Evolutionary conservation across 179 eudicot species (phyloP), one percentile per base, ranked within the genome.

Genomic region (Silene noctiflora): DNA sequence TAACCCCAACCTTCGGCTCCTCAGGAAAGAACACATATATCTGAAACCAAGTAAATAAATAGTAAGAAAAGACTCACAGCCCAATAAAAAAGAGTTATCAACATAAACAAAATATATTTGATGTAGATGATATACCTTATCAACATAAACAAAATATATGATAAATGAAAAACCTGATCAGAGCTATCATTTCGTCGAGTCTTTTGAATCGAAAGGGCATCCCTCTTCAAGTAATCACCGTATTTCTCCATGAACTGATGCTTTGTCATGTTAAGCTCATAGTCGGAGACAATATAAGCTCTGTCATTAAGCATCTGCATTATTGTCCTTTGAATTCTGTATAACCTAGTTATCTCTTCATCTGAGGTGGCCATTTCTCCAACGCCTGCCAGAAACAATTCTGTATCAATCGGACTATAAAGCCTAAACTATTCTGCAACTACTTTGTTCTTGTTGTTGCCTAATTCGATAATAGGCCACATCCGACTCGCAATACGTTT

Each of bases 11-110:
- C 84, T 91, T 94, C 10, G 73, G 81, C 58, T 91, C 99, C 70
- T 95, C 93, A 1, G 96, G 95, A 60, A 87, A 95, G 87, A 93
- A 92, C 14, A 94, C 90, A 80, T 84, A 93, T 68, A 94, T 89
- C 98, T 64, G 68, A 10, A 64, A n/a, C n/a, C 88, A 60, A 22
- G 3, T 59, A 72, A 60, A 3, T 59, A 14, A 20, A 12, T 14
- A 60, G 25, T 60, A 51, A 22, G 21, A 42, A 48, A 3, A 61
- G 27, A 27, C 29, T 27, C n/a, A n/a, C n/a, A n/a, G n/a, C n/a
- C n/a, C n/a, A n/a, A n/a, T n/a, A n/a, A n/a, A n/a, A n/a, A n/a
- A n/a, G n/a, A n/a, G n/a, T n/a, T n/a, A n/a, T n/a, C n/a, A n/a
- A n/a, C n/a, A n/a, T n/a, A n/a, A 48, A 48, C 3, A 10, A 48